Base-by-base conservation (phyloP, 2,329 filamentous ascomycete genomes). In the Dryadomyces sulphureus region DNA sequence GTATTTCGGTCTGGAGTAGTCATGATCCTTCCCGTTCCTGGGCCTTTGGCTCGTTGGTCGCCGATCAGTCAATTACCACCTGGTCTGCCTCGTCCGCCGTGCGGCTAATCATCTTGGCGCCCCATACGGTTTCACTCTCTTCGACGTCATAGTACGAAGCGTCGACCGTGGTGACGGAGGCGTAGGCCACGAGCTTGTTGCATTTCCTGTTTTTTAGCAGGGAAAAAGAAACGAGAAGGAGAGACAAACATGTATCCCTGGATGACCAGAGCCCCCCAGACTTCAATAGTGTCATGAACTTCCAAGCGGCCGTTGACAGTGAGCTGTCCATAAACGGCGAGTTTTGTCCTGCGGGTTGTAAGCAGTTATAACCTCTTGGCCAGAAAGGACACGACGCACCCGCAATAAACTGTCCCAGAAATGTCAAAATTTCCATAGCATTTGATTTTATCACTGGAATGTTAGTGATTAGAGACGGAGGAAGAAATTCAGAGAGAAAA, bases 261-360 rank as follows among this genome's bases (percentile, higher is more conserved):
- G 48, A 71, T 63, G 38, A 56, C 64, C 38, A 70, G 55, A 43
- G 66, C 65, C 7, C 68, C 68, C 54, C 67, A 72, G 12, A 72
- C 65, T 48, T 71, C 67, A 17, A 72, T 46, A 27, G 52, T 54
- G 24, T 65, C 63, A 4, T 59, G 56, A 11, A 61, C 66, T 35
- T 70, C 62, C 7, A 68, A 56, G 21, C 58, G 63, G 6, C 68
- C 68, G 11, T 59, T 57, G 21, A 71, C 53, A 43, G 58, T 67
- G 34, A 72, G 58, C 54, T 68, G 68, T 19, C 68, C 68, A 50
- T 63, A 69, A 22, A 67, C 63, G 43, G 67, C 68, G 51, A 70
- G 63, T 49, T 65, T 67, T 49, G 65, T 64, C 39, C 64, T 68
- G 6, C 19, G 35, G n/a, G 16, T 9, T 27, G 34, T 36, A 2